Percentiles rank a stretch among this genome's conserved stretches.
Conservation (phyloP, 176 grass and related monocot species). For the Olyra latifolia region DNA sequence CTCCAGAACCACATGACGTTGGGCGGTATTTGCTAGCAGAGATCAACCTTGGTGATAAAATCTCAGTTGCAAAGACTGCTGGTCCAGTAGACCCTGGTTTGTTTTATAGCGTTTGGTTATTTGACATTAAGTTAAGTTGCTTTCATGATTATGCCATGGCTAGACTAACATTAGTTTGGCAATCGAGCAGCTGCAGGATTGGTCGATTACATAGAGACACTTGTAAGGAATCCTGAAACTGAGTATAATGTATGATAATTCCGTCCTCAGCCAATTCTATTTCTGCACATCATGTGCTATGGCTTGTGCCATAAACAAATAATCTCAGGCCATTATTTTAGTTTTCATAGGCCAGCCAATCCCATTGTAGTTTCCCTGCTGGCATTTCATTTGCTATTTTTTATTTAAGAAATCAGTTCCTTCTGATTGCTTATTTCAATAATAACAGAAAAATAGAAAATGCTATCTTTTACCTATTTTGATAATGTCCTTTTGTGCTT, state of each 20-base stretch:
- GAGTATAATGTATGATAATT: conserved; percentile 69
- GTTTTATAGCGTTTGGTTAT: conserved; percentile 20
- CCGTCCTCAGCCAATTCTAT: conserved; percentile 7
- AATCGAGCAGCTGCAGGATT: conserved; percentile 68
- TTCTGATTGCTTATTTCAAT: background rate
- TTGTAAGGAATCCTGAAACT: conserved; percentile 67
- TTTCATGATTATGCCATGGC: conserved; percentile 13
- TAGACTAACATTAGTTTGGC: conserved; percentile 27
- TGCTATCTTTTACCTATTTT: background rate
- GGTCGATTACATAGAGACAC: conserved; percentile 56
- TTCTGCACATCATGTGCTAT: background rate
- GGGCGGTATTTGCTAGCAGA: conserved; percentile 67
- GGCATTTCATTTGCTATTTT: background rate
- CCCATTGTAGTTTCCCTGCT: background rate
- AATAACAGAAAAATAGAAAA: background rate
- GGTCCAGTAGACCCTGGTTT: conserved; percentile 68
- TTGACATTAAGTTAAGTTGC: background rate
- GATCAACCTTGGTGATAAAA: conserved; percentile 45
- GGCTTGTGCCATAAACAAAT: background rate
- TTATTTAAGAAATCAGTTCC: background rate
- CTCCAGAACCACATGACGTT: conserved; percentile 79
- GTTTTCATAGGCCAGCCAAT: background rate
- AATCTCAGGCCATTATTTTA: background rate
- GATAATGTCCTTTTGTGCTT: background rate
- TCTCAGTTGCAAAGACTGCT: conserved; percentile 34